Conservation (phyloP, 1,284 basidiomycete genomes). For the Heterobasidion parviporum region DNA sequence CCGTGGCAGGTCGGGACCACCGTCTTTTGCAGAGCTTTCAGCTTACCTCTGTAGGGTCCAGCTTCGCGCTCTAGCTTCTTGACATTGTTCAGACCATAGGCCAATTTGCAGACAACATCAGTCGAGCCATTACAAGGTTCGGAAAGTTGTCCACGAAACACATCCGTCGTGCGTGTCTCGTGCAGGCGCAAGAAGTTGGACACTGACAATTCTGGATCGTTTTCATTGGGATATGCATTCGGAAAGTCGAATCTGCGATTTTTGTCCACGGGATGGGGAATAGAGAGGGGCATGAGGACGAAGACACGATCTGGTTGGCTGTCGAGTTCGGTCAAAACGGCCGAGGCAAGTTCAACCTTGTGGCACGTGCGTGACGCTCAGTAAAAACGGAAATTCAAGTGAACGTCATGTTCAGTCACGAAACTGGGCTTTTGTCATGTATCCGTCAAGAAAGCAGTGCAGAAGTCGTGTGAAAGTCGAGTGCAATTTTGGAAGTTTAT, state of each 20-base stretch:
- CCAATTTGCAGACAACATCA: not conserved
- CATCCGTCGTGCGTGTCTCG: not conserved
- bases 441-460: too few relatives aligned
- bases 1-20: not conserved
- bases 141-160: not conserved
- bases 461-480: too few relatives aligned
- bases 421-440: too few relatives aligned
- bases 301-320: too few relatives aligned
- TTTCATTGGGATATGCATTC: not conserved
- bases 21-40: not conserved
- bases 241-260: not conserved
- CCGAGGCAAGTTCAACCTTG: too few relatives aligned
- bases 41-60: not conserved
- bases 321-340: too few relatives aligned
- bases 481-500: too few relatives aligned
- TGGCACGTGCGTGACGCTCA: too few relatives aligned
- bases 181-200: not conserved
- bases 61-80: not conserved
- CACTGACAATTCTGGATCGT: not conserved
- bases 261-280: too few relatives aligned
- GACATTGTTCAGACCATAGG: not conserved
- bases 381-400: too few relatives aligned
- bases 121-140: not conserved
- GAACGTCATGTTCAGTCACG: too few relatives aligned
- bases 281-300: too few relatives aligned